Conservation (phyloP, 306 rosid genomes). For the Fragaria ananassa region DNA sequence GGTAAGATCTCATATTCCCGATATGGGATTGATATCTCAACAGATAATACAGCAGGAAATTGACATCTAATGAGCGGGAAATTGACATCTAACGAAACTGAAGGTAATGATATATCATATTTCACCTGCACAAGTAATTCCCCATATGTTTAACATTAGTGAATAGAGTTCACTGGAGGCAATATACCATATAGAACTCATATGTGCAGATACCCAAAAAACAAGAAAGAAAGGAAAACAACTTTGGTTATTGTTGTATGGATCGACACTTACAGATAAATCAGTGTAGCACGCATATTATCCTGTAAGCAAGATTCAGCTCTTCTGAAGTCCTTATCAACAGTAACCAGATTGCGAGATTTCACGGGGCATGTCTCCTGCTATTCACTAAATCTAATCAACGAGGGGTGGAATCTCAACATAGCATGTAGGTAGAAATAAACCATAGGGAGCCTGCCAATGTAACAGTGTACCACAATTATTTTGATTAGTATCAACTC, state of each 20-base stretch:
- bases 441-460: conserved; percentile 27
- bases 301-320: conserved; percentile 6
- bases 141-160: background rate
- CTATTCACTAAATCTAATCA: conserved; percentile 21
- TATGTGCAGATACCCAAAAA: background rate
- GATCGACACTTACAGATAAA: background rate
- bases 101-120: background rate
- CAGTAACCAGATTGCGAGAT: background rate
- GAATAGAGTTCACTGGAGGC: background rate
- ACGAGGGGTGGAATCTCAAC: conserved; percentile 21
- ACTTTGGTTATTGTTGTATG: background rate
- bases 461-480: conserved; percentile 16
- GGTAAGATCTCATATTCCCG: no score
- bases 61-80: background rate
- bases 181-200: background rate
- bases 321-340: background rate
- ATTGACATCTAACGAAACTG: background rate
- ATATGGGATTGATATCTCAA: background rate
- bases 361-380: background rate
- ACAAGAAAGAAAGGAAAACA: background rate
- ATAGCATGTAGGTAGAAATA: conserved; percentile 15
- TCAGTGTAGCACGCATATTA: background rate
- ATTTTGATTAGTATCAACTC: conserved; percentile 9
- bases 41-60: background rate
- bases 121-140: background rate